These are phyloP conservation scores for Septoria petroselini DNA, from an alignment of 2,329 filamentous ascomycete species.

Conservation along the genomic window DNA sequence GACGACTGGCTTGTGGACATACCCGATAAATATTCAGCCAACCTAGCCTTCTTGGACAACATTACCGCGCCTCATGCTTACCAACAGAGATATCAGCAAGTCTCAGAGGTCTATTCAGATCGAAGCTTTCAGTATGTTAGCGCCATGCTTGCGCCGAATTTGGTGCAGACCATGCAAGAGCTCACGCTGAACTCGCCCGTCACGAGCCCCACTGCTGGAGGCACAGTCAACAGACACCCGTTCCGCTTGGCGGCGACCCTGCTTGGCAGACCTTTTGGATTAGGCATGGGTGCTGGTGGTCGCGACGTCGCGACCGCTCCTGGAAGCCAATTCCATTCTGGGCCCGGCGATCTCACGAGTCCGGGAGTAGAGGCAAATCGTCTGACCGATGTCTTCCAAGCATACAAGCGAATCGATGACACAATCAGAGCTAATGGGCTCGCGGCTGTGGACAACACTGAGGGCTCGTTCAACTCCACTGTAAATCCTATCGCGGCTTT, in stretches of 20 bases:
- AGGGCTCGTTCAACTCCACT: conserved; percentile 12
- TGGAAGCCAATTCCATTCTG: conserved; percentile 10
- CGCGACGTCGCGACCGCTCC: conserved; percentile 6
- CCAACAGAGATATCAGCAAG: conserved; percentile 35
- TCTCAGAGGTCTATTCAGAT: conserved; percentile 28
- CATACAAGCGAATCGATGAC: conserved; percentile 56
- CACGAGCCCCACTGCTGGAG: conserved; percentile 14
- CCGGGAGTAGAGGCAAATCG: conserved; percentile 16
- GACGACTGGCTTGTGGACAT: conserved; percentile 61
- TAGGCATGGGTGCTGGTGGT: conserved; percentile 11
- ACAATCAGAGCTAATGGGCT: conserved; percentile 54
- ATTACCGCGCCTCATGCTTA: conserved; percentile 29
- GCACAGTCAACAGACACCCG: conserved; percentile 17
- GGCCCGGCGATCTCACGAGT: conserved; percentile 7
- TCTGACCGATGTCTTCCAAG: conserved; percentile 45
- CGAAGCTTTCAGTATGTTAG: conserved; percentile 31
- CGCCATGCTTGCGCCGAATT: conserved; percentile 31
- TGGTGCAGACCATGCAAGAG: conserved; percentile 34
- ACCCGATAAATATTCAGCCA: conserved; percentile 51
- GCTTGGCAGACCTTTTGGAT: conserved; percentile 21
- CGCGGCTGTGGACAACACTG: conserved; percentile 16
- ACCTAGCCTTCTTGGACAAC: conserved; percentile 51
- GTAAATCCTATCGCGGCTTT: conserved; percentile 28
- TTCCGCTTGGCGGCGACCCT: conserved; percentile 17
- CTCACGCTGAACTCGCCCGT: conserved; percentile 28